Percentiles rank a stretch among this genome's conserved stretches.
Conservation (phyloP, 805 yeast species). For the Lipomyces yamadae region DNA sequence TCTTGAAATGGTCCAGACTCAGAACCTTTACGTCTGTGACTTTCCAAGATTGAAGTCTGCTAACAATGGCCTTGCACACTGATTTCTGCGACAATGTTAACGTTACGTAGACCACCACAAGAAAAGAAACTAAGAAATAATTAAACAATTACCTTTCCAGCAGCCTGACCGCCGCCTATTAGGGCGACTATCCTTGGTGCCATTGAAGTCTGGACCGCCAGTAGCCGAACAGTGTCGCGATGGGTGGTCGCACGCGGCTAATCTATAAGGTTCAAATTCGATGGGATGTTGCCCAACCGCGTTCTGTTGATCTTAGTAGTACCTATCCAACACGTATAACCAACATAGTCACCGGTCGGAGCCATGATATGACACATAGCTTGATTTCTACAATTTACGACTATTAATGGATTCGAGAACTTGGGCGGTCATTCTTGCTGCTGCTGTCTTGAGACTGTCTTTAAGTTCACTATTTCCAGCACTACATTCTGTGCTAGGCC, state of each 20-base stretch:
- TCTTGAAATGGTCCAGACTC: constrained; percentile 18
- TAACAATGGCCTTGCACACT: constrained; percentile 25
- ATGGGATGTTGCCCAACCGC: background rate
- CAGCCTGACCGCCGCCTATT: constrained; percentile 35
- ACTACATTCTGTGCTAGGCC: constrained; percentile 46
- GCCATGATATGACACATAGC: background rate
- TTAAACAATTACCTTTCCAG: constrained; percentile 29
- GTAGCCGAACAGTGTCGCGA: background rate
- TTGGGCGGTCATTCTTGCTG: constrained; percentile 15
- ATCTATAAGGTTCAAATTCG: background rate
- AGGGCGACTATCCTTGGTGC: constrained; percentile 28
- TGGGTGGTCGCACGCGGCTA: background rate
- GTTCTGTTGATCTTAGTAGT: background rate
- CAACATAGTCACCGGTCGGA: background rate
- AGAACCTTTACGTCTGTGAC: constrained; percentile 20
- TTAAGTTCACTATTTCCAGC: constrained; percentile 21
- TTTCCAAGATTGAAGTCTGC: constrained; percentile 23
- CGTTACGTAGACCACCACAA: background rate
- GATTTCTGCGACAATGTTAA: constrained; percentile 18
- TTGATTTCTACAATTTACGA: background rate
- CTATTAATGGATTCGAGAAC: constrained; percentile 5
- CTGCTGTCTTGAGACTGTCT: constrained; percentile 18
- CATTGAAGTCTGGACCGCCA: constrained; percentile 13
- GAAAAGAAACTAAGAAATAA: background rate
- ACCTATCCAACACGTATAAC: background rate